Evolutionary conservation across 306 rosid species (phyloP).

Genomic region (Begonia fuchsioides): DNA sequence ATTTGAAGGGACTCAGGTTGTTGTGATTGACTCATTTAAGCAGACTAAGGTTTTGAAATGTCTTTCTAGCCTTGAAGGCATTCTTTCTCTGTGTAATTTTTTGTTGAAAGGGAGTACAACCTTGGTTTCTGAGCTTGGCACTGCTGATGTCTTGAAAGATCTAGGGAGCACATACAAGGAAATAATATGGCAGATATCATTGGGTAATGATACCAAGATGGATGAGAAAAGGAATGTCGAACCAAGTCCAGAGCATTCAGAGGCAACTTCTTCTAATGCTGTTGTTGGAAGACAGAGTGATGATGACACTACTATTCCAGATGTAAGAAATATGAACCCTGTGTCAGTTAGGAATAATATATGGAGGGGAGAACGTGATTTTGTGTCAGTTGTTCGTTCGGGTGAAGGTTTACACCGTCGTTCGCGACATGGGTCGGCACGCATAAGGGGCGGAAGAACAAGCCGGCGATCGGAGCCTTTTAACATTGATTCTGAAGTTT

Average conservation of each 20-base stretch:
- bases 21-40: slow-evolving; percentile 46
- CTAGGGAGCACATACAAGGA: slow-evolving; percentile 76
- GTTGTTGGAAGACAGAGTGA: slow-evolving; percentile 84
- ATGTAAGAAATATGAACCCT: slow-evolving; percentile 77
- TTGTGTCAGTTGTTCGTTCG: slow-evolving; percentile 79
- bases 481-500: slow-evolving; percentile 59
- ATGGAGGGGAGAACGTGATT: slow-evolving; percentile 87
- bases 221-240: slow-evolving; percentile 65
- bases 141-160: slow-evolving; percentile 81
- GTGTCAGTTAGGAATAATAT: slow-evolving; percentile 59
- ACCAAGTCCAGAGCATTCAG: slow-evolving; percentile 57
- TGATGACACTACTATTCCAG: slow-evolving; percentile 67
- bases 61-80: slow-evolving; percentile 82
- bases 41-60: slow-evolving; percentile 57
- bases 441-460: slow-evolving; percentile 84
- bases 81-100: slow-evolving; percentile 60
- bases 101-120: slow-evolving; percentile 79
- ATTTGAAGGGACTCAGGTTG: slow-evolving; percentile 71
- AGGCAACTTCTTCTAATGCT: slow-evolving; percentile 44
- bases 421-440: slow-evolving; percentile 67
- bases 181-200: slow-evolving; percentile 78
- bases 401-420: slow-evolving; percentile 91
- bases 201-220: slow-evolving; percentile 63
- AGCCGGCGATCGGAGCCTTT: slow-evolving; percentile 69
- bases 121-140: slow-evolving; percentile 76